phyloP scores from a whole-genome alignment of 148 eudicot species.

The Chenopodium formosanum region DNA sequence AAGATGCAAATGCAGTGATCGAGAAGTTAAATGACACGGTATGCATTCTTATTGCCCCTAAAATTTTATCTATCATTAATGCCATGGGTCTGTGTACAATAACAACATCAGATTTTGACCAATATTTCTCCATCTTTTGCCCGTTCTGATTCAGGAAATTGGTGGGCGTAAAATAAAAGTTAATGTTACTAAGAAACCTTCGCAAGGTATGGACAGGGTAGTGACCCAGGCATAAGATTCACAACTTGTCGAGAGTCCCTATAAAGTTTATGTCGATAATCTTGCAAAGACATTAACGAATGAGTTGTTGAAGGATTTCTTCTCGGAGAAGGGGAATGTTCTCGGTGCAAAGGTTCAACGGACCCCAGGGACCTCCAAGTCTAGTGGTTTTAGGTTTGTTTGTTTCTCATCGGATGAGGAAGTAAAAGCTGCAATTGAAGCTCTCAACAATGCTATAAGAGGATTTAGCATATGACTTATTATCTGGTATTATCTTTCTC shows the following conservation, averaged over 20 bases:
- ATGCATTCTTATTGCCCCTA: slow-evolving; percentile 12
- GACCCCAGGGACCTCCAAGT: slow-evolving; percentile 86
- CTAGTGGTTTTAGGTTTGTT: slow-evolving; percentile 86
- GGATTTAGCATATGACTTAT: not conserved
- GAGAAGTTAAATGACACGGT: slow-evolving; percentile 91
- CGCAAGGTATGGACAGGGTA: slow-evolving; percentile 37
- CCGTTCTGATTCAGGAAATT: slow-evolving; percentile 46
- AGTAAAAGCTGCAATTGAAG: slow-evolving; percentile 71
- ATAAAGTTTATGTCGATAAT: slow-evolving; percentile 90
- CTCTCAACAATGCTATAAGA: slow-evolving; percentile 77
- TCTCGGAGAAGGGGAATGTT: slow-evolving; percentile 81
- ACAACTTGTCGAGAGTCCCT: slow-evolving; percentile 72
- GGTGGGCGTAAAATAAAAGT: slow-evolving; percentile 86
- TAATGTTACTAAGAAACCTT: slow-evolving; percentile 85
- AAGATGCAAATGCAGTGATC: slow-evolving; percentile 79
- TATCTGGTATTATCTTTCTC: not conserved
- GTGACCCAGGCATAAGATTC: slow-evolving; percentile 63
- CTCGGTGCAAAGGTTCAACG: slow-evolving; percentile 80
- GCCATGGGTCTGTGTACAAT: not conserved
- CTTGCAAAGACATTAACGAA: slow-evolving; percentile 87
- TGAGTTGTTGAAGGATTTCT: slow-evolving; percentile 60
- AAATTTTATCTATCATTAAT: slow-evolving; percentile 10
- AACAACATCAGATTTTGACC: not conserved
- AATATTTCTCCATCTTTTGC: not conserved
- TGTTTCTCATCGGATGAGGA: slow-evolving; percentile 89